These are phyloP conservation scores for Neltuma alba DNA, from an alignment of 306 rosid species.

Conservation along the genomic window DNA sequence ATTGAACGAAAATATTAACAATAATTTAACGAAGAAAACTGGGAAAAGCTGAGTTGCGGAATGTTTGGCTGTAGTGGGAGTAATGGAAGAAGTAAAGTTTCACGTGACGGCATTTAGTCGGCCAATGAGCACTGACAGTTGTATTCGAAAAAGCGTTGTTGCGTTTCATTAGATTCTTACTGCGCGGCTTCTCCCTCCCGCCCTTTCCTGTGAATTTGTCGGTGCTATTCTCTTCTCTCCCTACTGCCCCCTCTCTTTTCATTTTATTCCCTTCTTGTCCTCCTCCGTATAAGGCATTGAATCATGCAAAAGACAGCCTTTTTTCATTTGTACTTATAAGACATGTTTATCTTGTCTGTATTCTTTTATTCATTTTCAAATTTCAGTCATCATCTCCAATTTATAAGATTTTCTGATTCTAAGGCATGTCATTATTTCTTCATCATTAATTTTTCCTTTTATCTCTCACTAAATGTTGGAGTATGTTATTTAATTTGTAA, in stretches of 20 bases:
- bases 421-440: no score
- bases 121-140: neutral
- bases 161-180: neutral
- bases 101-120: neutral
- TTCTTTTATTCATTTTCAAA: no score
- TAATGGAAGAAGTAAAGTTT: neutral
- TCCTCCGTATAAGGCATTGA: neutral
- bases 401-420: no score
- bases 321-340: no score
- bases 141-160: neutral
- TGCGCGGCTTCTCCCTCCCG: neutral
- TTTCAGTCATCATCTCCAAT: no score
- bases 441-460: no score
- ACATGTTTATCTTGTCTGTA: no score
- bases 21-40: no score
- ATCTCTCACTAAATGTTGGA: no score
- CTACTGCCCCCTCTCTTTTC: neutral
- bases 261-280: slow-evolving; percentile 8
- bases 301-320: no score
- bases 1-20: no score
- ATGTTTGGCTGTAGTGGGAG: neutral
- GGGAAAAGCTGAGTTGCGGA: neutral
- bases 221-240: neutral
- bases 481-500: no score
- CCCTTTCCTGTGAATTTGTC: neutral